Evolutionary conservation across 495 filamentous ascomycete genomes (phyloP).

Genomic region (Xylaria sp.): DNA sequence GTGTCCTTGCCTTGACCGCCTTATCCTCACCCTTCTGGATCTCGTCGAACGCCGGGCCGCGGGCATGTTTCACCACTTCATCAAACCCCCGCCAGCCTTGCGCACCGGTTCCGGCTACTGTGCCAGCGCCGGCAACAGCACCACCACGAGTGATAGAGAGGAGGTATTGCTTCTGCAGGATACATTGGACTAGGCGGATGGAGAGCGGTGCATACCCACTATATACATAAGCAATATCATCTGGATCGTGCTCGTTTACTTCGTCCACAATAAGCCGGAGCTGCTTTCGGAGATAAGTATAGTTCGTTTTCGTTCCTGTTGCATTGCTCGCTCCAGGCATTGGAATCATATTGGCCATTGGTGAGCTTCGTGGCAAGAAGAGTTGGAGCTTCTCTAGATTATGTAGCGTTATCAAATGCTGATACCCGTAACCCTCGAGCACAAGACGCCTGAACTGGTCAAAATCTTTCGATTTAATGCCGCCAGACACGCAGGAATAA

Average conservation of each 20-base stretch:
- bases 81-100: conserved; percentile 93
- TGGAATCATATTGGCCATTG: conserved; percentile 73
- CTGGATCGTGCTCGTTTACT: conserved; percentile 94
- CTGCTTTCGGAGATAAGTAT: conserved; percentile 81
- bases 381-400: conserved; percentile 90
- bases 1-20: conserved; percentile 85
- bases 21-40: conserved; percentile 94
- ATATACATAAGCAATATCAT: conserved; percentile 97
- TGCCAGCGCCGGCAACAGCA: conserved; percentile 52
- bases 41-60: conserved; percentile 88
- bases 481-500: conserved; percentile 88
- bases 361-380: conserved; percentile 73
- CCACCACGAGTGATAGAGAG: conserved; percentile 69
- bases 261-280: conserved; percentile 93
- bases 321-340: conserved; percentile 60
- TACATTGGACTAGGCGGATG: conserved; percentile 91
- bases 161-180: conserved; percentile 88
- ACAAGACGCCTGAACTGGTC: conserved; percentile 89
- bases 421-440: conserved; percentile 91
- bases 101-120: conserved; percentile 62
- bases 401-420: conserved; percentile 88
- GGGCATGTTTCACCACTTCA: conserved; percentile 81
- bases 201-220: conserved; percentile 95
- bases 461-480: conserved; percentile 83
- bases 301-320: conserved; percentile 82